Evolutionary conservation across 2,329 filamentous ascomycete genomes (phyloP), one percentile per base, ranked within the genome.

Genomic region (Epichloe sp.): DNA sequence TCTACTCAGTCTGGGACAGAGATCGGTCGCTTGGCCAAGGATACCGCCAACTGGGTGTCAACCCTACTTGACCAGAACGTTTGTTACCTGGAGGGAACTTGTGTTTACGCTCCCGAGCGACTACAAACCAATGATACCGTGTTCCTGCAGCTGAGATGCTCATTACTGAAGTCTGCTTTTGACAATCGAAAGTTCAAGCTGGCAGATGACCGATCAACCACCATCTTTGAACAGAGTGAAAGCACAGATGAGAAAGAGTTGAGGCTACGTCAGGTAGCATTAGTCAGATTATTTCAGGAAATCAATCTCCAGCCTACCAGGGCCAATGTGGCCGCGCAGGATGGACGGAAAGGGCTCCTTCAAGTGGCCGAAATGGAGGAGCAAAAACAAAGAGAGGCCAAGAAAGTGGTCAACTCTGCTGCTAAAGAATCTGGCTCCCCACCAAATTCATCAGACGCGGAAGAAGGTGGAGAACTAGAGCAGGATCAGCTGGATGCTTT

Each of bases 401-500:
- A 69, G 17, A 75, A 72, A 54, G 23, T 60, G 2, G 44, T 43
- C 4, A 12, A 53, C 1, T 57, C 54, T 14, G 55, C 54, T 14
- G 55, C 56, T 19, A 67, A 67, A 15, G 65, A 68, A 3, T 60
- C 66, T 0, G 63, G 57, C 0, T 82, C 82, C 1, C 70, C 82
- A 1, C 71, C 83, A 0, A 67, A 69, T 1, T 71, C 74, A 5
- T 86, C 85, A 10, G 86, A 86, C 45, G 73, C 74, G 0, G 90
- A 96, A 58, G 90, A 96, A 37, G 89, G 89, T 2, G 79, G 90
- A 59, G 90, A 97, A 67, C 76, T 98, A 0, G 89, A 97, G 62
- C 88, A 97, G 65, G 90, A 95, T 59, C 93, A 98, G 63, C 82
- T 98, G 3, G 93, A 98, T 64, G 82, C 86, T 0, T 70, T 98